These are phyloP conservation scores for Teunomyces aglyptinius DNA, from an alignment of 805 yeast genomes.

Conservation along the genomic window DNA sequence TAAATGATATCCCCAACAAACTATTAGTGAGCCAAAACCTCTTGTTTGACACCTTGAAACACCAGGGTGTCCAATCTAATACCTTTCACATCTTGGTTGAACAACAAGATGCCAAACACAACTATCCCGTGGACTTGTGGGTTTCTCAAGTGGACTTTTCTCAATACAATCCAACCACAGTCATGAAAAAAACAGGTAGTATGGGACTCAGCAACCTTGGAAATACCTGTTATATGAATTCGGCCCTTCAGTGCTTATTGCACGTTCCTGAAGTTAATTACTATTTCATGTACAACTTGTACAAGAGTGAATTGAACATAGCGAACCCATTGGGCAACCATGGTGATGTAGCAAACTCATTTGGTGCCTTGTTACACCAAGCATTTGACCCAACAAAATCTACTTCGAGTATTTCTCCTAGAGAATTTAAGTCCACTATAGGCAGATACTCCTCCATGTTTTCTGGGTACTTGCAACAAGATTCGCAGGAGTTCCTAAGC, in stretches of 20 bases:
- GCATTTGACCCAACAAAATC: conserved; percentile 42
- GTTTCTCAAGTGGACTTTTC: conserved; percentile 9
- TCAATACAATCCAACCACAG: conserved; percentile 11
- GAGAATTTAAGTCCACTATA: conserved; percentile 72
- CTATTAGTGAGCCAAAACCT: conserved; percentile 25
- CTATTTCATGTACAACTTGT: conserved; percentile 66
- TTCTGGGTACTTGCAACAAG: conserved; percentile 83
- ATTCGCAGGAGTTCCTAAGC: conserved; percentile 89
- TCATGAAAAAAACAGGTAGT: conserved; percentile 36
- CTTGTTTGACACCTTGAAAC: conserved; percentile 22
- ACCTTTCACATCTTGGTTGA: conserved; percentile 8
- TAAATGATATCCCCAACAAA: conserved; percentile 29
- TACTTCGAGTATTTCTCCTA: conserved; percentile 50
- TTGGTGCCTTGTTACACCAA: conserved; percentile 64
- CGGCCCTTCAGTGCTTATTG: conserved; percentile 84
- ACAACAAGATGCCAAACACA: conserved; percentile 1
- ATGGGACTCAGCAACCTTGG: conserved; percentile 74
- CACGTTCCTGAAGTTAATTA: conserved; percentile 82
- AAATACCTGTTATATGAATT: conserved; percentile 92
- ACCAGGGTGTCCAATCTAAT: conserved; percentile 22
- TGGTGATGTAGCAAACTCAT: conserved; percentile 78
- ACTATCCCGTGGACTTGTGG: conserved; percentile 5
- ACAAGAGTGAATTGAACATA: conserved; percentile 63
- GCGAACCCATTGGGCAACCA: conserved; percentile 82
- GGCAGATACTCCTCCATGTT: conserved; percentile 80